phyloP scores from a whole-genome alignment of 257 asterid genomes.

The Coffea canephora region DNA sequence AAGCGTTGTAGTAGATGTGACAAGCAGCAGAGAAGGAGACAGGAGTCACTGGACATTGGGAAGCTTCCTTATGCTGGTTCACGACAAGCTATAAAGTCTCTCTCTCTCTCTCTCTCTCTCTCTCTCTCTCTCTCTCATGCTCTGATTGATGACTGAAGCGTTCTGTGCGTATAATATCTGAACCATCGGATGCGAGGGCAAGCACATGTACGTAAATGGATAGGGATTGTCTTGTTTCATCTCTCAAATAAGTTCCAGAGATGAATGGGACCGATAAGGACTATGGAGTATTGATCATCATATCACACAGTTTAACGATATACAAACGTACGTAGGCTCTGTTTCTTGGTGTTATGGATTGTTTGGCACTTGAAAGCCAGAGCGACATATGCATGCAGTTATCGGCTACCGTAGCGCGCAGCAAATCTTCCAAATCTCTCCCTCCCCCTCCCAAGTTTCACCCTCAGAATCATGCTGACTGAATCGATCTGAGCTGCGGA shows the following conservation, averaged over 20 bases:
- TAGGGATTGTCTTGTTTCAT: background rate
- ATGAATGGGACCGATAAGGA: background rate
- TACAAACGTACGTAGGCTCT: background rate
- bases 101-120: background rate
- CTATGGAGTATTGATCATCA: background rate
- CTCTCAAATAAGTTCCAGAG: background rate
- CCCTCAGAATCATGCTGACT: too few relatives aligned
- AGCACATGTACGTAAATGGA: background rate
- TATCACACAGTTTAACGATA: background rate
- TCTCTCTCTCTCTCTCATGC: background rate
- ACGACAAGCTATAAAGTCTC: background rate
- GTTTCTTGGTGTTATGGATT: background rate
- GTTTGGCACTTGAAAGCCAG: background rate
- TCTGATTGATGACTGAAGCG: too few relatives aligned
- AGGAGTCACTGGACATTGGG: background rate
- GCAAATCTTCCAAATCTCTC: background rate
- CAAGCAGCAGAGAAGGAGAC: background rate
- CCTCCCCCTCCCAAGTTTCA: too few relatives aligned
- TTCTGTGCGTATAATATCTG: background rate
- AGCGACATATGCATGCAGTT: background rate
- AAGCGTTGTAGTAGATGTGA: background rate
- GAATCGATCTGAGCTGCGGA: too few relatives aligned
- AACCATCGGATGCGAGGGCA: background rate
- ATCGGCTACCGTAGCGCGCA: background rate
- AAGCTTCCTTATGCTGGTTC: background rate